Evolutionary conservation across 768 basidiomycete species (phyloP).

Genomic region (Stropharia rugosoannulata): DNA sequence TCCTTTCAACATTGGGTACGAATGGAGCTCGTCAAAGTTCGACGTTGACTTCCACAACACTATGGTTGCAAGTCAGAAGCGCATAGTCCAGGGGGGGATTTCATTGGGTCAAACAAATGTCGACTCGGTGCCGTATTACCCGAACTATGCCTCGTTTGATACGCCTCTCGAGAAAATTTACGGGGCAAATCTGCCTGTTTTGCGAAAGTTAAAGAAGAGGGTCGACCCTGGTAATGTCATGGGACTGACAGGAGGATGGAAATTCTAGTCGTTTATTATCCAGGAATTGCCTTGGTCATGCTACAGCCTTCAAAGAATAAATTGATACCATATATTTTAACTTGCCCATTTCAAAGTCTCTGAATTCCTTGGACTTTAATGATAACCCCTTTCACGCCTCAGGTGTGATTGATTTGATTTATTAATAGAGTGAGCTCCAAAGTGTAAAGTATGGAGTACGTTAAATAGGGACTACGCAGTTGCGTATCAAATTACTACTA

Average conservation of each 20-base stretch:
- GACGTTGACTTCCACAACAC: slow-evolving; percentile 32
- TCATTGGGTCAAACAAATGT: slow-evolving; percentile 25
- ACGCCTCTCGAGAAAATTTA: slow-evolving; percentile 53
- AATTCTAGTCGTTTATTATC: slow-evolving; percentile 28
- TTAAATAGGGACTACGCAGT: too few species aligned
- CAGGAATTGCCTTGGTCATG: too few species aligned
- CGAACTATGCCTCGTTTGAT: slow-evolving; percentile 56
- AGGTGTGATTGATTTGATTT: too few species aligned
- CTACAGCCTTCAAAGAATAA: too few species aligned
- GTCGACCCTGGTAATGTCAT: slow-evolving; percentile 62
- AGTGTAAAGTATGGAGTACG: too few species aligned
- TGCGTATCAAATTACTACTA: too few species aligned
- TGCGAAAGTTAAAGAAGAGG: slow-evolving; percentile 38
- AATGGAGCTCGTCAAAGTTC: slow-evolving; percentile 15
- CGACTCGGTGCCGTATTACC: slow-evolving; percentile 19
- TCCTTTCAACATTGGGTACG: slow-evolving; percentile 26
- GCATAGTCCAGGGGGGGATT: slow-evolving; percentile 19
- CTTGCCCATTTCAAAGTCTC: too few species aligned
- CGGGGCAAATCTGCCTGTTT: slow-evolving; percentile 40
- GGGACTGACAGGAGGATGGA: slow-evolving; percentile 66
- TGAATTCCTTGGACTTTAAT: too few species aligned
- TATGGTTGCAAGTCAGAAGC: slow-evolving; percentile 20
- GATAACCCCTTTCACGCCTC: too few species aligned
- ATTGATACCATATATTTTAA: too few species aligned
- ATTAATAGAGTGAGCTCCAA: too few species aligned